These are phyloP conservation scores for Neurospora sp. DNA, from an alignment of 495 filamentous ascomycete species.

Conservation along the genomic window DNA sequence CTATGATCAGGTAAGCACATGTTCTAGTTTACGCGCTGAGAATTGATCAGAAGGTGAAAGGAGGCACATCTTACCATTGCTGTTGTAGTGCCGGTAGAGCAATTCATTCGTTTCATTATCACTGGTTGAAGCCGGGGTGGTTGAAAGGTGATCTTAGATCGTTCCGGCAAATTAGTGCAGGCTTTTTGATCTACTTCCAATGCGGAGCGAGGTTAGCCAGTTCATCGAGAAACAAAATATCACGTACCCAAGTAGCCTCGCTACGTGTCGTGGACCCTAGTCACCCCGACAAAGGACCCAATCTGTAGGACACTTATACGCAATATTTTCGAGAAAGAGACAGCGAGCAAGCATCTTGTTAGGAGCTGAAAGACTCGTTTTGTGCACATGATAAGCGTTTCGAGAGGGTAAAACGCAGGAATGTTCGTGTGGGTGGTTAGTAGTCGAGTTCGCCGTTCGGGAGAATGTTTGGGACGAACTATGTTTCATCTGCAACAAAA, in stretches of 20 bases:
- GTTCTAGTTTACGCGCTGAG: neutral
- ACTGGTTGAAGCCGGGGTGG: neutral
- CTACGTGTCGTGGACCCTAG: neutral
- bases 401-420: neutral
- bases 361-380: neutral
- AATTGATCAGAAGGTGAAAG: neutral
- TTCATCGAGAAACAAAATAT: neutral
- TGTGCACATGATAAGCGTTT: neutral
- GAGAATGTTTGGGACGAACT: neutral
- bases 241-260: neutral
- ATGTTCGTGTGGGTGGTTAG: neutral
- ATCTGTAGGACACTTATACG: neutral
- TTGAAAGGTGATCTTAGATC: neutral
- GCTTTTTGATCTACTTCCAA: neutral
- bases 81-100: neutral
- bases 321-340: constrained; percentile 7
- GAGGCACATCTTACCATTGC: neutral
- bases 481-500: neutral
- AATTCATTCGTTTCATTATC: neutral
- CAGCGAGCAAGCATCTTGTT: neutral
- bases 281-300: neutral
- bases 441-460: neutral
- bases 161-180: neutral
- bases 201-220: neutral
- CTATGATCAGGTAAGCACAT: neutral